A percentile compares a stretch with the other conserved stretches of the same genome.
These are phyloP conservation scores for Nevesoporus exiguus DNA, from an alignment of 768 basidiomycete species.

Conservation along the genomic window DNA sequence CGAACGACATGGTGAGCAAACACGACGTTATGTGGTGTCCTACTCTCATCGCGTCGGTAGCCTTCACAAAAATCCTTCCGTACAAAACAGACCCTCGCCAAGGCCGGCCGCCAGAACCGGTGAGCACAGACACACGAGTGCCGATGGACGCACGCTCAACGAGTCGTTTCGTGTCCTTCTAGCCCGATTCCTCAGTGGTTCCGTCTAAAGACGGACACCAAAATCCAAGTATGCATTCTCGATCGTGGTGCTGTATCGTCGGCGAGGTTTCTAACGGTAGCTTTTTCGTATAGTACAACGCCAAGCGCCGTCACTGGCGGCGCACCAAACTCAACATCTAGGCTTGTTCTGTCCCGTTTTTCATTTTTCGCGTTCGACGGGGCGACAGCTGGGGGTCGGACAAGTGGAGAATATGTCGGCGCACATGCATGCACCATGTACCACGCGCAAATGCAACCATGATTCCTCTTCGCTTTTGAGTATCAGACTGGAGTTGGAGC, in stretches of 20 bases:
- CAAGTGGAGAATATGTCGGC: slow-evolving; percentile 19
- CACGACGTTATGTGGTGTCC: neutral
- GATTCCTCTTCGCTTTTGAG: neutral
- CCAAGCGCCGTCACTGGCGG: slow-evolving; percentile 98
- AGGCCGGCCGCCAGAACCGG: slow-evolving; percentile 95
- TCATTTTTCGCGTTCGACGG: neutral
- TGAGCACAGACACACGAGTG: slow-evolving; percentile 33
- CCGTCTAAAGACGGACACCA: slow-evolving; percentile 93
- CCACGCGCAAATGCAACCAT: slow-evolving; percentile 21
- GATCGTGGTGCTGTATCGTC: neutral
- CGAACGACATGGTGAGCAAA: slow-evolving; percentile 48
- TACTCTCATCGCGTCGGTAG: slow-evolving; percentile 39
- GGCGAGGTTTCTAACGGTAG: neutral
- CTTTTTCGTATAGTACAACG: slow-evolving; percentile 62
- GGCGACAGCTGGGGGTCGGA: slow-evolving; percentile 4
- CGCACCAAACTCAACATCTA: slow-evolving; percentile 98
- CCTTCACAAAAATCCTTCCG: slow-evolving; percentile 99
- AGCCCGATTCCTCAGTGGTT: slow-evolving; percentile 99
- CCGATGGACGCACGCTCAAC: neutral
- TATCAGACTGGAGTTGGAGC: neutral
- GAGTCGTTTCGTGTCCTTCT: neutral
- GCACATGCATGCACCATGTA: slow-evolving; percentile 24
- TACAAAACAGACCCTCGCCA: slow-evolving; percentile 96
- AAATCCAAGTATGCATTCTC: slow-evolving; percentile 67
- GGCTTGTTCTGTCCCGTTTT: slow-evolving; percentile 17